Percentiles rank a stretch among this genome's conserved stretches.
phyloP scores from a whole-genome alignment of 176 grass and related monocot species.

The Poa pratensis region DNA sequence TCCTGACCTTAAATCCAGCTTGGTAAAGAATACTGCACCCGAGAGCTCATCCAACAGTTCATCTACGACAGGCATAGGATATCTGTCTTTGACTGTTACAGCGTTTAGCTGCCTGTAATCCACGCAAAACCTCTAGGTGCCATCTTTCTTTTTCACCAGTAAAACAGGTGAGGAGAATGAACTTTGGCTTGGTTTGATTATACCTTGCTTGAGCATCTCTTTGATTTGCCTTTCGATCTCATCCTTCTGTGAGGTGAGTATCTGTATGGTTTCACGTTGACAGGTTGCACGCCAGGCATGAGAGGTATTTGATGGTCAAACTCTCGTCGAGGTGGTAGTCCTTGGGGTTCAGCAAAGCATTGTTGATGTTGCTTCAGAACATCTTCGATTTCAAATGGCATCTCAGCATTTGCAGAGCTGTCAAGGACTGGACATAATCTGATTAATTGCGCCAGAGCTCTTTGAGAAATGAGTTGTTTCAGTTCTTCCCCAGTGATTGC shows the following conservation, averaged over 20 bases:
- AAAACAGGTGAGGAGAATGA: neutral
- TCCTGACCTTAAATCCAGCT: neutral
- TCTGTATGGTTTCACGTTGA: neutral
- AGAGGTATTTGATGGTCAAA: neutral
- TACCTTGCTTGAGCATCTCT: neutral
- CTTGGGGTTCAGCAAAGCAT: too few relatives aligned
- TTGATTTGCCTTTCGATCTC: neutral
- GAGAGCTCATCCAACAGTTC: neutral
- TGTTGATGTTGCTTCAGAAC: neutral
- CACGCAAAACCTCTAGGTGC: too few relatives aligned
- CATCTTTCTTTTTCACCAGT: too few relatives aligned
- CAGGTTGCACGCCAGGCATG: neutral
- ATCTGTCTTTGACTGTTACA: too few relatives aligned
- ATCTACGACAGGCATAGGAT: neutral
- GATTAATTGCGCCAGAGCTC: neutral
- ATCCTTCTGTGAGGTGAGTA: neutral
- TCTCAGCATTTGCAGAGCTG: too few relatives aligned
- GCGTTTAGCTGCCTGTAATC: too few relatives aligned
- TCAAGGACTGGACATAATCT: neutral
- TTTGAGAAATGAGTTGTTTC: rapidly evolving
- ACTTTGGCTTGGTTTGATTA: neutral
- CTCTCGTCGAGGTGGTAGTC: neutral
- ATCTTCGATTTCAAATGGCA: neutral
- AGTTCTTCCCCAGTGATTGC: too few relatives aligned
- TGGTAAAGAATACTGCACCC: neutral